phyloP scores from a whole-genome alignment of 202 grass and related monocot genomes.

The Schoenoplectus triqueter region DNA sequence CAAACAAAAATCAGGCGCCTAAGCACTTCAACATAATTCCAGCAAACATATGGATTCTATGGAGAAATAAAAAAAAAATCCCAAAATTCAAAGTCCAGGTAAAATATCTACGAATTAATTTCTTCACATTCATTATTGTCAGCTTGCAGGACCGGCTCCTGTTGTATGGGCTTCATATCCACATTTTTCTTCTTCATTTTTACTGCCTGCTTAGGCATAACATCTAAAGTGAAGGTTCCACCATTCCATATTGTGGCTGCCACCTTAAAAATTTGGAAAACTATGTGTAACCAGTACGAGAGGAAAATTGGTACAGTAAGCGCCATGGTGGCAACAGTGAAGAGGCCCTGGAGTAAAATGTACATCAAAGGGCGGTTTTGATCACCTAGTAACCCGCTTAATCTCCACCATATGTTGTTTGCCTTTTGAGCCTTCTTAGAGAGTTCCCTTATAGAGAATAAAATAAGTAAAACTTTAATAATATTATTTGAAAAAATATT shows the following conservation, averaged over 20 bases:
- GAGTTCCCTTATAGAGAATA: constrained; percentile 60
- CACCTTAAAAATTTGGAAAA: constrained; percentile 91
- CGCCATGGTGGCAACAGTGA: constrained; percentile 85
- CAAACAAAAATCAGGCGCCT: background rate
- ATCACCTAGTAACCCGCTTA: constrained; percentile 90
- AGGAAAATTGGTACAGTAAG: constrained; percentile 90
- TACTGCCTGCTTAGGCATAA: constrained; percentile 73
- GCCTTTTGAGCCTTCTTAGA: constrained; percentile 99
- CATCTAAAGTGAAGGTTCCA: constrained; percentile 88
- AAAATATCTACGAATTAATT: background rate
- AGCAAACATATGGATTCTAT: background rate
- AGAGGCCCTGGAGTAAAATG: constrained; percentile 75
- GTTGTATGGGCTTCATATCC: constrained; percentile 60
- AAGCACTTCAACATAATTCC: background rate
- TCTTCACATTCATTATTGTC: constrained; percentile 10
- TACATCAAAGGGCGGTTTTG: constrained; percentile 91
- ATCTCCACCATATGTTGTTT: constrained; percentile 95
- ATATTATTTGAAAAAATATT: background rate
- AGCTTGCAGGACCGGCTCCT: constrained; percentile 8
- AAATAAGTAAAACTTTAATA: background rate
- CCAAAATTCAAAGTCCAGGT: background rate
- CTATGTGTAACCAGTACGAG: constrained; percentile 70
- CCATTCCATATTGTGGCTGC: constrained; percentile 88
- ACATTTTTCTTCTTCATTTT: constrained; percentile 81
- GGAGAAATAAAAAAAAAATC: background rate